Conservation (phyloP, 495 filamentous ascomycete species). For the Ramalina intermedia region DNA sequence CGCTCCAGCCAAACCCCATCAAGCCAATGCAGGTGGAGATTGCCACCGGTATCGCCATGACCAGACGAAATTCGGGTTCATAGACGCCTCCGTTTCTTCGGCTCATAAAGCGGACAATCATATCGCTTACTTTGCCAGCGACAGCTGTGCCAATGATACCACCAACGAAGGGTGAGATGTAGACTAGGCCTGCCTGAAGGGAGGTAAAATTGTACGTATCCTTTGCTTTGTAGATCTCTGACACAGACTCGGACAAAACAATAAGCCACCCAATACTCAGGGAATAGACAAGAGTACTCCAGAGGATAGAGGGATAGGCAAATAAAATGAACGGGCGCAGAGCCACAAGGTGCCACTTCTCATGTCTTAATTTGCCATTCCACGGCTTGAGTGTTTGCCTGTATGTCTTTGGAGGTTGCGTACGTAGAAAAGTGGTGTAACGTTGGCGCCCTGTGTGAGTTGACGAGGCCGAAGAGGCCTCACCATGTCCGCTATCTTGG, state of each 20-base stretch:
- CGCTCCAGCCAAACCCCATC: constrained; percentile 91
- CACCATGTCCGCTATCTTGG: constrained; percentile 1
- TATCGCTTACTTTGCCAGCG: constrained; percentile 76
- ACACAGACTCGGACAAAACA: constrained; percentile 77
- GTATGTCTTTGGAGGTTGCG: constrained; percentile 51
- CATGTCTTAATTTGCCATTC: constrained; percentile 61
- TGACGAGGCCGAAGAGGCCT: neutral
- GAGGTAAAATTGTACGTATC: constrained; percentile 63
- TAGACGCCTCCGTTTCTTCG: constrained; percentile 83
- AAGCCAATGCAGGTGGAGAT: constrained; percentile 71
- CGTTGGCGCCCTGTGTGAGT: constrained; percentile 12
- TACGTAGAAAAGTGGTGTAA: constrained; percentile 49
- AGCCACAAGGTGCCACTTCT: constrained; percentile 65
- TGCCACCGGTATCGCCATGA: constrained; percentile 77
- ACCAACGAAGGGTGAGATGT: constrained; percentile 80
- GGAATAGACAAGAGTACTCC: constrained; percentile 76
- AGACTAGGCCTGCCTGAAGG: constrained; percentile 70
- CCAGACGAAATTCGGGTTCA: constrained; percentile 86
- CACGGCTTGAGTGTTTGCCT: constrained; percentile 53
- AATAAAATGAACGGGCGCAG: constrained; percentile 73
- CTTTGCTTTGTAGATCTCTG: constrained; percentile 54
- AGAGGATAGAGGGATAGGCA: constrained; percentile 78
- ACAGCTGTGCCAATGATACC: constrained; percentile 82
- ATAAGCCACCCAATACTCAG: constrained; percentile 94
- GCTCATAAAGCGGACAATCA: constrained; percentile 66